Conservation (phyloP, 768 basidiomycete species). For the Hericium alpestre region DNA sequence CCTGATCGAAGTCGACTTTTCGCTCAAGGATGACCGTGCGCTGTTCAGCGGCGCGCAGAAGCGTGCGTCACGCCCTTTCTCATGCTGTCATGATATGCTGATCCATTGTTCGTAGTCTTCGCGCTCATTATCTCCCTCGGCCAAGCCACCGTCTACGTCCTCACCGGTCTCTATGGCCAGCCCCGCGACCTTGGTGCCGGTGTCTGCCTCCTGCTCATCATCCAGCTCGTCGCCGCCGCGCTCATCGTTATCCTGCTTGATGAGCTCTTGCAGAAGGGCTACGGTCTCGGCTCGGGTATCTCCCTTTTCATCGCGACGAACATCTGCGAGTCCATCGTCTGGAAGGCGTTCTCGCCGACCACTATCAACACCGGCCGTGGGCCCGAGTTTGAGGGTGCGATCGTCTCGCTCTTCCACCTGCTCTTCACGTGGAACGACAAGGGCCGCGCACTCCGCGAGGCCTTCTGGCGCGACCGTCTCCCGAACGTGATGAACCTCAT, state of each 20-base stretch:
- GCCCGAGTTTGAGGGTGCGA: slow-evolving; percentile 94
- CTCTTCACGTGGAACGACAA: slow-evolving; percentile 99
- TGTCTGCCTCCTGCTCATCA: slow-evolving; percentile 91
- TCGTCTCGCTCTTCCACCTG: slow-evolving; percentile 94
- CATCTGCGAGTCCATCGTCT: slow-evolving; percentile 98
- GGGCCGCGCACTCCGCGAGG: slow-evolving; percentile 90
- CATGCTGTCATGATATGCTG: background rate
- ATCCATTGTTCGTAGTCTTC: slow-evolving; percentile 51
- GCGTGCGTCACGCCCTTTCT: slow-evolving; percentile 43
- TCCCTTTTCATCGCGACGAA: slow-evolving; percentile 99
- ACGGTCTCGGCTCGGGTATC: slow-evolving; percentile 97
- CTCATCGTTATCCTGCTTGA: slow-evolving; percentile 98
- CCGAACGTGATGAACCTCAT: slow-evolving; percentile 98
- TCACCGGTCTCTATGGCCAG: slow-evolving; percentile 93
- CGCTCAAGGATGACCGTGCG: slow-evolving; percentile 92
- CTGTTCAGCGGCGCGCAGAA: slow-evolving; percentile 96
- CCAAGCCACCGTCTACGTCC: slow-evolving; percentile 93
- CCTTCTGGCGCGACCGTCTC: slow-evolving; percentile 94
- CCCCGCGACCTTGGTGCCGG: slow-evolving; percentile 91
- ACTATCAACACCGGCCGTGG: slow-evolving; percentile 97
- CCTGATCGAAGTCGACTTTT: slow-evolving; percentile 95
- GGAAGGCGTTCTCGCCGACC: slow-evolving; percentile 98
- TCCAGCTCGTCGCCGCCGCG: slow-evolving; percentile 88
- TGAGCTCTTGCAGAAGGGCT: slow-evolving; percentile 97
- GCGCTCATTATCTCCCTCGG: slow-evolving; percentile 94